Base-by-base conservation (phyloP, 129 eudicot genomes). In the Pittosporum tobira region DNA sequence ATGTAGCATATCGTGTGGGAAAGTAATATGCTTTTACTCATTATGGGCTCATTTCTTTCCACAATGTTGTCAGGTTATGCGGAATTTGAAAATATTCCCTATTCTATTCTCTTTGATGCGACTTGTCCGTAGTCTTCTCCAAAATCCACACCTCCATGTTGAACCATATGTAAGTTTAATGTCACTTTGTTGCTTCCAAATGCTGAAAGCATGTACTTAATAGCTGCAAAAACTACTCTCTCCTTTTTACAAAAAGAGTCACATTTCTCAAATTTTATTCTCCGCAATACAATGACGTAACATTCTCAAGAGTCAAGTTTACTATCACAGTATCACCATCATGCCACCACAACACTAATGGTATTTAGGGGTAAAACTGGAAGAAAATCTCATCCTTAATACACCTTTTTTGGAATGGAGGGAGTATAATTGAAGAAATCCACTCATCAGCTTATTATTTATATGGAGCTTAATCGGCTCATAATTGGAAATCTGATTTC, bases 81-180 rank as follows among this genome's bases (percentile, higher is more conserved):
- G 86, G 63, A 93, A 93, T 68, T 72, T 87, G 66, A 79, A 73
- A 79, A 84, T 81, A 65, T 87, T 79, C 36, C 59, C 65, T 65
- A 84, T 81, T 59, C 87, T 93, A 62, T 87, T 81, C 75, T 91
- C 94, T 55, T 57, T 93, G 63, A 93, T 93, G 99, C 91, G 99
- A 24, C 83, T 93, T 61, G 86, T 79, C 21, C 63, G 88, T 75
- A 93, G 99, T 75, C 94, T 93, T 63, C 62, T 93, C 20, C 86
- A 76, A 60, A 93, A 93, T 75, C 88, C 91, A 2, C 80, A 70
- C 67, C 66, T 93, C 66, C 94, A 93, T 59, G 71, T 93, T 53
- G 99, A 93, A 63, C 99, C 96, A 42, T 93, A 93, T 77, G 98
- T 90, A 68, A 90, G 98, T 71, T 40, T 55, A 6, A 19, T 38